phyloP scores from a whole-genome alignment of 2,329 filamentous ascomycete genomes.

The Trichoderma citrinoviride region DNA sequence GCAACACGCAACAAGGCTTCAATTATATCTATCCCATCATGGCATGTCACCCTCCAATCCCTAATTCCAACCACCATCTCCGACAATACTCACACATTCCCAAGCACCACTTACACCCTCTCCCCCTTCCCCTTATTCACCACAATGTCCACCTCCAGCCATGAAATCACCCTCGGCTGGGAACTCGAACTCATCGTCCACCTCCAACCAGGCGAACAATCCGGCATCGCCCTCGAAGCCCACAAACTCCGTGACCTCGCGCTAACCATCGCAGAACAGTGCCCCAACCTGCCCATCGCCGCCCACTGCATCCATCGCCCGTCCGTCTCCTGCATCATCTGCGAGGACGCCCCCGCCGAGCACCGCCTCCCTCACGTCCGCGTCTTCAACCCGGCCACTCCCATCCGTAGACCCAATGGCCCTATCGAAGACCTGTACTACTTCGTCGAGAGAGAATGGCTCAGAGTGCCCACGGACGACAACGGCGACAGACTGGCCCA shows the following conservation, averaged over 20 bases:
- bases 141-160: not conserved
- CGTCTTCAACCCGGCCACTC: constrained; percentile 3
- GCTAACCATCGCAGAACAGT: not conserved
- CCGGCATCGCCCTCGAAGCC: not conserved
- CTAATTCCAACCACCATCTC: no score
- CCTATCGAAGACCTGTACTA: constrained; percentile 19
- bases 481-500: constrained; percentile 16
- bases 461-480: not conserved
- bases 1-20: no score
- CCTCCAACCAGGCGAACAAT: not conserved
- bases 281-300: not conserved
- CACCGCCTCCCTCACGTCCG: not conserved
- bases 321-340: not conserved
- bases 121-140: not conserved
- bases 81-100: no score
- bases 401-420: not conserved
- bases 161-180: constrained; percentile 25
- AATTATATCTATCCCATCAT: no score
- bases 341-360: not conserved
- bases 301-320: not conserved
- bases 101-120: not conserved
- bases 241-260: not conserved
- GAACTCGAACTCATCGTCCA: constrained; percentile 28
- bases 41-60: no score
- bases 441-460: constrained; percentile 23